phyloP scores from a whole-genome alignment of 805 yeast species.

The Middelhovenomyces tepae region DNA sequence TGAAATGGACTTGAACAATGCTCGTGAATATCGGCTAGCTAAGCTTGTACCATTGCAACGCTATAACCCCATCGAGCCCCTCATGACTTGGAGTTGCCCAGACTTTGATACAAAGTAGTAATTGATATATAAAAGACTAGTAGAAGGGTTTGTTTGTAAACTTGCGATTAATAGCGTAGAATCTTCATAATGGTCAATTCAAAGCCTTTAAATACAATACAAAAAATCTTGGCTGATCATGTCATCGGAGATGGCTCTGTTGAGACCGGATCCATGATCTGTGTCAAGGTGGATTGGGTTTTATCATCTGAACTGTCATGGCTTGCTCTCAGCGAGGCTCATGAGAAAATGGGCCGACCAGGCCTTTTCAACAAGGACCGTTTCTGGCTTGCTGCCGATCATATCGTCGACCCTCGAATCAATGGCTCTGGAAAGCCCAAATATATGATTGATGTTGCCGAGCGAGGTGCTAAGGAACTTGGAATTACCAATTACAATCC shows the following conservation, averaged over 20 bases:
- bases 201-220: constrained; percentile 7
- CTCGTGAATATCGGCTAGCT: too few species aligned
- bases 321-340: constrained; percentile 9
- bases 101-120: too few species aligned
- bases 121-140: too few species aligned
- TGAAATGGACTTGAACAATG: too few species aligned
- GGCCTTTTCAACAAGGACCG: constrained; percentile 10
- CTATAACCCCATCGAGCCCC: too few species aligned
- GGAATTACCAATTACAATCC: constrained; percentile 9
- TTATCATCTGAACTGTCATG: constrained; percentile 11
- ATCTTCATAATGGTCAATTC: too few species aligned
- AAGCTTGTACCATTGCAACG: too few species aligned
- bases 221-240: constrained; percentile 10
- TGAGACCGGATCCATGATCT: constrained; percentile 8
- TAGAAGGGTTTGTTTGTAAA: too few species aligned
- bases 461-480: constrained; percentile 10
- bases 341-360: constrained; percentile 11
- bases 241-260: constrained; percentile 6
- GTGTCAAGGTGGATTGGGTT: constrained; percentile 12
- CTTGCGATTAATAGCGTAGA: too few species aligned
- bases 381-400: constrained; percentile 14
- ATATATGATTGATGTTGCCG: constrained; percentile 8
- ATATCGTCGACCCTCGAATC: constrained; percentile 13
- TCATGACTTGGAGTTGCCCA: too few species aligned
- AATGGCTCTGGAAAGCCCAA: constrained; percentile 10